Conservation (phyloP, 2,329 filamentous ascomycete species). For the Aciculosporium take region DNA sequence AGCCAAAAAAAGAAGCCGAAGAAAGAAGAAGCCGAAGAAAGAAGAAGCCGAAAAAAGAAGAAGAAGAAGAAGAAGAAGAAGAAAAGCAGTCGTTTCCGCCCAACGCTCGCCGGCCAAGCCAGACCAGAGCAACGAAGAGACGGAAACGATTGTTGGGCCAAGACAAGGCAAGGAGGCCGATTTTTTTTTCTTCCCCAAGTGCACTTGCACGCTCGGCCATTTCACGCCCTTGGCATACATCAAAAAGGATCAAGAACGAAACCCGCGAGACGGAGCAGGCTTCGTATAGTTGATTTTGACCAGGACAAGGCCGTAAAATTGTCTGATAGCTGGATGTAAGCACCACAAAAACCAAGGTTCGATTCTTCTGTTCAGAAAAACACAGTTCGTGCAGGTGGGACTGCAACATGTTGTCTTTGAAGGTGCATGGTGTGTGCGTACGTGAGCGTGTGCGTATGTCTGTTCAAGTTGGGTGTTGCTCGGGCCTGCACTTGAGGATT, state of each 20-base stretch:
- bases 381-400: not conserved
- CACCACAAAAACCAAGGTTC: not conserved
- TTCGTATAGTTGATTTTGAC: not conserved
- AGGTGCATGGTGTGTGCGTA: not conserved
- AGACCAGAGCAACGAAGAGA: too few relatives aligned
- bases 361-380: not conserved
- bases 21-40: too few relatives aligned
- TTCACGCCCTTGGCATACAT: too few relatives aligned
- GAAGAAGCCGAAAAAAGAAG: too few relatives aligned
- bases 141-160: too few relatives aligned
- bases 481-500: not conserved
- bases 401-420: not conserved
- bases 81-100: too few relatives aligned
- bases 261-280: not conserved
- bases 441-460: not conserved
- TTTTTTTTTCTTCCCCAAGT: too few relatives aligned
- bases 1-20: not conserved
- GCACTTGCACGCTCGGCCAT: too few relatives aligned
- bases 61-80: not conserved
- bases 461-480: conserved; percentile 1
- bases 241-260: not conserved
- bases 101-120: too few relatives aligned
- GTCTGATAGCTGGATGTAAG: not conserved
- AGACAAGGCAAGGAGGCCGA: too few relatives aligned
- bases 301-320: not conserved